A percentile compares a stretch with the other conserved stretches of the same genome.
Evolutionary conservation across 179 eudicot species (phyloP).

Genomic region (Heliamphora pulchella): DNA sequence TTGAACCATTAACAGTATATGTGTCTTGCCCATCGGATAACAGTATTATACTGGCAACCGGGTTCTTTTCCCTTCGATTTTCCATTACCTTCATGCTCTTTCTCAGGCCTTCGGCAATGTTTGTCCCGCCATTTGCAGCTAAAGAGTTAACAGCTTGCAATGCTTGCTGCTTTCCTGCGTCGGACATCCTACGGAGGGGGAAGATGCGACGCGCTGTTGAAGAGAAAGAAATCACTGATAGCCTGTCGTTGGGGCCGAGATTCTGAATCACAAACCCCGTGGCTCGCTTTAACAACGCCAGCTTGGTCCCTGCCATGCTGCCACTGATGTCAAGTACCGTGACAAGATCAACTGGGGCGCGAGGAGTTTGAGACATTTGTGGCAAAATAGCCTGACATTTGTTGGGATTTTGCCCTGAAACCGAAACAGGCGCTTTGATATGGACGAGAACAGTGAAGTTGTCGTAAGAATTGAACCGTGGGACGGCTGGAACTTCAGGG

Average conservation of each 20-base stretch:
- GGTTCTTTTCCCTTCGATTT: conserved; percentile 42
- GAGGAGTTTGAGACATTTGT: conserved; percentile 30
- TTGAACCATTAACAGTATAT: conserved; percentile 30
- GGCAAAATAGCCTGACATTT: conserved; percentile 20
- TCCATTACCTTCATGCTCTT: conserved; percentile 47
- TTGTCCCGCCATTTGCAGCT: conserved; percentile 51
- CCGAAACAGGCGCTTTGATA: conserved; percentile 52
- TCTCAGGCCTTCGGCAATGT: conserved; percentile 53
- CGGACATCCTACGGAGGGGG: conserved; percentile 43
- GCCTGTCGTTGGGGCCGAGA: conserved; percentile 51
- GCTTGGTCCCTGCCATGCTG: conserved; percentile 59
- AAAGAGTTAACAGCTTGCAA: conserved; percentile 45
- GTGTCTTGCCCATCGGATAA: conserved; percentile 58
- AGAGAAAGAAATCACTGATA: conserved; percentile 59
- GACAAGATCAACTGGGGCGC: conserved; percentile 57
- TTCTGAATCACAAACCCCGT: conserved; percentile 58
- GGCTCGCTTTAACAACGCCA: conserved; percentile 50
- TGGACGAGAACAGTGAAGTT: conserved; percentile 53
- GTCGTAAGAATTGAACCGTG: conserved; percentile 27
- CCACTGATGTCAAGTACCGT: conserved; percentile 63
- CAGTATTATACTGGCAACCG: conserved; percentile 45
- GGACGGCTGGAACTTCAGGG: conserved; percentile 52
- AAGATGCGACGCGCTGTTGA: conserved; percentile 43
- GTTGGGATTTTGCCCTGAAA: conserved; percentile 21
- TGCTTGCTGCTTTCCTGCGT: conserved; percentile 40